A percentile compares a stretch with the other conserved stretches of the same genome.
Conservation (phyloP, 345 rosid genomes). For the Camelina hispida region DNA sequence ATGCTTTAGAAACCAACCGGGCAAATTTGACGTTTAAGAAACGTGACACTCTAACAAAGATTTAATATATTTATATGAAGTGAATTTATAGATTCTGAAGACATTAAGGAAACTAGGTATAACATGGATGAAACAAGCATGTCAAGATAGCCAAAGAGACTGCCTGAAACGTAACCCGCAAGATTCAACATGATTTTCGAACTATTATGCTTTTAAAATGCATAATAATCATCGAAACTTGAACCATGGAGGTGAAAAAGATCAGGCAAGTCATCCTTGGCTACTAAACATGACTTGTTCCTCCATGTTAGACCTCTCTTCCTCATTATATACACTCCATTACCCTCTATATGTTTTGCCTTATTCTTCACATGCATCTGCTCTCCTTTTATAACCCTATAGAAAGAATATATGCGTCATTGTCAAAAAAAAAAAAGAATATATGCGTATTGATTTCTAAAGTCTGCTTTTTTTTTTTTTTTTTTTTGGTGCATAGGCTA, state of each 20-base stretch:
- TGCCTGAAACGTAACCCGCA: conserved; percentile 1
- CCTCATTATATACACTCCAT: conserved; percentile 21
- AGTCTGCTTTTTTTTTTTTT: conserved; percentile 8
- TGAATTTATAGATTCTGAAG: neutral
- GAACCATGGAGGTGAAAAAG: conserved; percentile 38
- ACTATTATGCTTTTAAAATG: conserved; percentile 16
- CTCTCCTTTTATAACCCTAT: conserved; percentile 35
- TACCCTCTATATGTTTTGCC: conserved; percentile 13
- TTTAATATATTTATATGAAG: neutral
- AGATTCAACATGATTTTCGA: neutral
- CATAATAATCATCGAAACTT: conserved; percentile 15
- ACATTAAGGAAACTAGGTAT: neutral
- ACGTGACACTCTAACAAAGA: neutral
- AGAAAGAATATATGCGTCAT: conserved; percentile 35
- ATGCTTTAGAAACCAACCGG: neutral
- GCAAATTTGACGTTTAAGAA: neutral
- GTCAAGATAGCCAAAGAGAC: conserved; percentile 44
- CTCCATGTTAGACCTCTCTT: conserved; percentile 41
- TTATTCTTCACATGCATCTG: conserved; percentile 15
- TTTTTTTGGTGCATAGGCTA: conserved; percentile 14
- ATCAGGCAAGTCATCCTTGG: conserved; percentile 50
- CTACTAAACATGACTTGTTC: conserved; percentile 41
- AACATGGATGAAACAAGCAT: conserved; percentile 35
- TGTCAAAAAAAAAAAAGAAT: conserved; percentile 21
- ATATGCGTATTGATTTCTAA: conserved; percentile 27